Percentiles rank a stretch among this genome's conserved stretches.
These are phyloP conservation scores for Cladosporium sp. DNA, from an alignment of 2,329 filamentous ascomycete genomes.

Conservation along the genomic window DNA sequence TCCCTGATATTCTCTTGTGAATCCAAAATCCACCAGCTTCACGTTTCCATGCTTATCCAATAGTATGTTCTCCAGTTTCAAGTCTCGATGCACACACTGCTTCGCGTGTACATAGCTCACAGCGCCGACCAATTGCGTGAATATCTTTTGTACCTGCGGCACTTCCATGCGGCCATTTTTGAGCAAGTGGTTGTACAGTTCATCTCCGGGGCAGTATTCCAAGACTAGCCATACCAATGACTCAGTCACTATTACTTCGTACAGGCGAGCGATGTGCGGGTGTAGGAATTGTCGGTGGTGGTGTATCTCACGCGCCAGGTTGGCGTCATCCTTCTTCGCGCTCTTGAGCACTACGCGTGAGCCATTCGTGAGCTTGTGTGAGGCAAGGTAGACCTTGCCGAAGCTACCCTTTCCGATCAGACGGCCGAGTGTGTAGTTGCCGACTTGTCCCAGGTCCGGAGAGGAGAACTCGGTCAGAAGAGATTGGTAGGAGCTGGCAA, in stretches of 20 bases:
- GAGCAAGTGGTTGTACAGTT: conserved; percentile 94
- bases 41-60: conserved; percentile 97
- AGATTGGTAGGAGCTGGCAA: conserved; percentile 95
- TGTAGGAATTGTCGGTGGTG: conserved; percentile 98
- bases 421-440: conserved; percentile 88
- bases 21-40: conserved; percentile 96
- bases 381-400: conserved; percentile 94
- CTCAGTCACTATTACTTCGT: conserved; percentile 98
- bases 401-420: conserved; percentile 98
- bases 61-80: conserved; percentile 95
- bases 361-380: conserved; percentile 96
- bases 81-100: conserved; percentile 91
- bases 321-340: conserved; percentile 91
- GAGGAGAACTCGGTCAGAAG: conserved; percentile 95
- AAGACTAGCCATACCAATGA: conserved; percentile 91
- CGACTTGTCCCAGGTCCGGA: conserved; percentile 85
- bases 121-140: conserved; percentile 91
- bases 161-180: conserved; percentile 80
- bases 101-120: conserved; percentile 94
- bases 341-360: conserved; percentile 99
- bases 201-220: conserved; percentile 95
- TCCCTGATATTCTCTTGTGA: conserved; percentile 95
- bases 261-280: conserved; percentile 92
- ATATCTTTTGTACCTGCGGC: conserved; percentile 90
- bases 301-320: conserved; percentile 95